phyloP scores from a whole-genome alignment of 2,329 filamentous ascomycete species.

The Epichloe bromicola region DNA sequence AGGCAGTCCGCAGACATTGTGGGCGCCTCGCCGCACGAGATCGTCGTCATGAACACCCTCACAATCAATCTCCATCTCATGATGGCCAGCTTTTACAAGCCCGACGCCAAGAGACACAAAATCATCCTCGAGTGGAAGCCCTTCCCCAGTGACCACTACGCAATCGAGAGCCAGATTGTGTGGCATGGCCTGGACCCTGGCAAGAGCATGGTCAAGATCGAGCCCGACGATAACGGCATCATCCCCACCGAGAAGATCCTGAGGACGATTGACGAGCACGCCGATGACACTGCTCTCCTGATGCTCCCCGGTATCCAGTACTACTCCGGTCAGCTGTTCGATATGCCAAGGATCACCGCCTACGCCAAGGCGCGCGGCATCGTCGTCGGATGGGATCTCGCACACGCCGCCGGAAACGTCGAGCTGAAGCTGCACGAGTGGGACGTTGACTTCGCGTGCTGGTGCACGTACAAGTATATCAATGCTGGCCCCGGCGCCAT shows the following conservation, averaged over 20 bases:
- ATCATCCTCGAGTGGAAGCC: slow-evolving; percentile 84
- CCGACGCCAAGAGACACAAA: slow-evolving; percentile 52
- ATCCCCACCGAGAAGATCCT: slow-evolving; percentile 62
- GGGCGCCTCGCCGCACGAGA: slow-evolving; percentile 58
- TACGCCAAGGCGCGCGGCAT: slow-evolving; percentile 62
- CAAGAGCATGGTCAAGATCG: slow-evolving; percentile 60
- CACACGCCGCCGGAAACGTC: slow-evolving; percentile 77
- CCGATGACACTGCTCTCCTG: slow-evolving; percentile 58
- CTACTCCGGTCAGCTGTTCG: slow-evolving; percentile 81
- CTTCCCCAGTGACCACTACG: slow-evolving; percentile 81
- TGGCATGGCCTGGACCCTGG: slow-evolving; percentile 55
- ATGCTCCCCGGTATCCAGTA: slow-evolving; percentile 83
- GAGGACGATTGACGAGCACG: slow-evolving; percentile 60
- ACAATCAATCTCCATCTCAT: slow-evolving; percentile 72
- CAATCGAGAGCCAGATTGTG: slow-evolving; percentile 66
- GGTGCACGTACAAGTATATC: slow-evolving; percentile 93
- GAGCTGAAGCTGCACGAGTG: slow-evolving; percentile 70
- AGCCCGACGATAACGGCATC: slow-evolving; percentile 46
- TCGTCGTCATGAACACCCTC: slow-evolving; percentile 80
- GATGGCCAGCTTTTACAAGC: slow-evolving; percentile 73
- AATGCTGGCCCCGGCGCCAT: slow-evolving; percentile 77
- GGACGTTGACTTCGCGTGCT: slow-evolving; percentile 82
- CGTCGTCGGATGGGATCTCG: slow-evolving; percentile 75
- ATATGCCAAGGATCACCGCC: slow-evolving; percentile 66
- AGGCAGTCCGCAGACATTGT: slow-evolving; percentile 59